Conservation (phyloP, 2,329 filamentous ascomycete species). For the Trichoderma oligosporum region DNA sequence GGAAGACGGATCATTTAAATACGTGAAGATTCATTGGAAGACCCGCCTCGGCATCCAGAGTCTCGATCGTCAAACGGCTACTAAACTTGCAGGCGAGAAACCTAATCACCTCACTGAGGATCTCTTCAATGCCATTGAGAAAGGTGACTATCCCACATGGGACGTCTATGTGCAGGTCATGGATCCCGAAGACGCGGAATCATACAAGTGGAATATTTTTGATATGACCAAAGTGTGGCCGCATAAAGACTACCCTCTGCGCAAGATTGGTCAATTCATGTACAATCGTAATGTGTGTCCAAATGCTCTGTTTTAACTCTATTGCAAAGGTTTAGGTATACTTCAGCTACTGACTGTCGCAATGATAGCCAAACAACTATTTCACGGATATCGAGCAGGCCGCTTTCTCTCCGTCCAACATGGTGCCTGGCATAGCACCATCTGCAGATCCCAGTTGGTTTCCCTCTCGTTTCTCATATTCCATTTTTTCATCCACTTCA, state of each 20-base stretch:
- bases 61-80: conserved; percentile 56
- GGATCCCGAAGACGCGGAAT: conserved; percentile 57
- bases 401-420: conserved; percentile 60
- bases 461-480: not conserved
- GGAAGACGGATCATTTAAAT: conserved; percentile 61
- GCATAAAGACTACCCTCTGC: conserved; percentile 57
- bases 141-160: conserved; percentile 60
- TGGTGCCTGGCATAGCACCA: conserved; percentile 61
- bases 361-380: conserved; percentile 54
- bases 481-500: too few species aligned
- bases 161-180: conserved; percentile 61
- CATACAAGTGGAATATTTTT: conserved; percentile 60
- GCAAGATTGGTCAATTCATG: conserved; percentile 59
- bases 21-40: conserved; percentile 62
- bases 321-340: not conserved
- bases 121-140: conserved; percentile 59
- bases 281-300: conserved; percentile 63
- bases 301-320: conserved; percentile 34
- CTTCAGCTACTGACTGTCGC: not conserved
- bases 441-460: conserved; percentile 51
- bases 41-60: conserved; percentile 60
- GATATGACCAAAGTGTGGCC: conserved; percentile 70
- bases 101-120: conserved; percentile 62
- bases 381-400: conserved; percentile 67
- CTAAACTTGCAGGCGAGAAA: conserved; percentile 50